These are phyloP conservation scores for Verticillium isaacii DNA, from an alignment of 2,329 filamentous ascomycete species.

Conservation along the genomic window DNA sequence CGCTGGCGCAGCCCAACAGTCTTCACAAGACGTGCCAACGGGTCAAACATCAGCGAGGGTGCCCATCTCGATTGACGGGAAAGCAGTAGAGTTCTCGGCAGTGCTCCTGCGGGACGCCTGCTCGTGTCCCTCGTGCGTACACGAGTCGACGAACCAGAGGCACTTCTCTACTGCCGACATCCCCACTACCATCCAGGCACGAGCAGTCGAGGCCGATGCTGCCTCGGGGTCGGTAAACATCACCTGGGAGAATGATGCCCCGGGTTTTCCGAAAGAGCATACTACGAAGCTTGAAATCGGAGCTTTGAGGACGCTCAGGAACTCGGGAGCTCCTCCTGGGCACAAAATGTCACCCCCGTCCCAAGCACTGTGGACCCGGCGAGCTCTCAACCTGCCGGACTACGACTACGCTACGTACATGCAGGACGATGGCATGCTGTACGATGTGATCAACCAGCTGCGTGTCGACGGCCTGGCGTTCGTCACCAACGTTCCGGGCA, in stretches of 20 bases:
- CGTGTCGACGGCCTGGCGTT: neutral
- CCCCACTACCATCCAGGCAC: neutral
- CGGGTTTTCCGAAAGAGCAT: neutral
- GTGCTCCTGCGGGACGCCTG: conserved; percentile 2
- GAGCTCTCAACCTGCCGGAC: neutral
- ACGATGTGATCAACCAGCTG: neutral
- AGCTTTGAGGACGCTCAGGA: too few species aligned
- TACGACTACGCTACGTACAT: conserved; percentile 4
- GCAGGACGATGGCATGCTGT: conserved; percentile 1
- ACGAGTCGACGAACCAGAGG: conserved; percentile 3
- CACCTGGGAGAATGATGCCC: neutral
- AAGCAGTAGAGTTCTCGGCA: neutral
- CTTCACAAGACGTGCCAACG: too few species aligned
- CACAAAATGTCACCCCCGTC: neutral
- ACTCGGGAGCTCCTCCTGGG: too few species aligned
- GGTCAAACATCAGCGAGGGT: neutral
- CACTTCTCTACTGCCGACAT: conserved; percentile 4
- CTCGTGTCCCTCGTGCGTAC: neutral
- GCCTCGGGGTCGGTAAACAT: neutral
- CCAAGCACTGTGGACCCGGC: neutral
- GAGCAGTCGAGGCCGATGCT: neutral
- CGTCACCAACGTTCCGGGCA: neutral
- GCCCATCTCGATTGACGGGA: neutral
- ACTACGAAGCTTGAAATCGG: too few species aligned
- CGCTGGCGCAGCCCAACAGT: too few species aligned